Evolutionary conservation across 495 filamentous ascomycete species (phyloP), one percentile per base, ranked within the genome.

Genomic region (Neurospora africana): DNA sequence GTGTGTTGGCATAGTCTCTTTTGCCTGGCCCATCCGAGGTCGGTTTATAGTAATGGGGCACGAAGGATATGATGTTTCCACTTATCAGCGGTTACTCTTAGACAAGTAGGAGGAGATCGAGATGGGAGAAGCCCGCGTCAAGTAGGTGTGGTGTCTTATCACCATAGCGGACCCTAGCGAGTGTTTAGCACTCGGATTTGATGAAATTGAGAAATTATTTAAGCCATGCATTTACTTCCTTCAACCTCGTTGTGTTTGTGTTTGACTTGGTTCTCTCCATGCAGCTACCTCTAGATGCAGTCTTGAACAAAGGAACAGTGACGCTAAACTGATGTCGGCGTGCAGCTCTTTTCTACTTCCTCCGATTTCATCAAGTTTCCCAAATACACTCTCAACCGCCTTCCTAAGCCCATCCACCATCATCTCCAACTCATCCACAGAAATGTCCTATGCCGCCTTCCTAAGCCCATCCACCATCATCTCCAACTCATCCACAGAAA

Each of bases 391-490:
- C 15, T 33, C 53, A 65, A 65, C 53, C 53, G 53, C 27, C 27
- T 65, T 65, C 53, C 53, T 79, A 10, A 83, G 36, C 36, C 71
- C 78, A 41, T 84, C 75, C 21, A 86, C 85, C 69, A 91, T 88
- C 33, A 79, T 78, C 69, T 88, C 86, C 70, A 91, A 84, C 65
- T 90, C 87, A 19, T 85, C 44, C 21, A 2, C 44, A 5, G n/a
- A 53, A 53, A 5, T 53, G 11, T 53, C n/a, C 23, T 53, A 53
- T 9, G 21, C 84, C 44, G 79, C n/a, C n/a, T n/a, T n/a, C n/a
- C n/a, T n/a, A n/a, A n/a, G 79, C 13, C 71, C 78, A 41, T 84
- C 75, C 21, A 86, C 85, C 69, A 91, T 88, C 33, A 79, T 78
- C 69, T 88, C 86, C 70, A 91, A 84, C 65, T 90, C 87, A 19